These are phyloP conservation scores for Arthromyces matolae DNA, from an alignment of 768 basidiomycete genomes.

Conservation along the genomic window DNA sequence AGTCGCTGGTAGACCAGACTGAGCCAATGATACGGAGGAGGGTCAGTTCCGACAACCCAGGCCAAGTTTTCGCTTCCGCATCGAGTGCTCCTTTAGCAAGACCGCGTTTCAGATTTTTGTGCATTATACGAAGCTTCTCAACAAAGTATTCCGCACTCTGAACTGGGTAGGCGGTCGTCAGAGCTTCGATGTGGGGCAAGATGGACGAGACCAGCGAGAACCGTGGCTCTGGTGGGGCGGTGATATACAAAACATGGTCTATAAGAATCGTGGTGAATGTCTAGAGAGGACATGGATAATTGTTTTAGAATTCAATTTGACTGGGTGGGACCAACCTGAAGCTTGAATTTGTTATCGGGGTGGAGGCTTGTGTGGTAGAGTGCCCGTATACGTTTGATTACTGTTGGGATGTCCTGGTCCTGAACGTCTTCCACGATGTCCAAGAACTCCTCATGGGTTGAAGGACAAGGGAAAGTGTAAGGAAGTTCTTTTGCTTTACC, in stretches of 20 bases:
- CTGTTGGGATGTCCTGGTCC: slow-evolving; percentile 70
- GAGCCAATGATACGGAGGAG: slow-evolving; percentile 77
- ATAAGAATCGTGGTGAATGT: slow-evolving; percentile 72
- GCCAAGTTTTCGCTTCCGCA: slow-evolving; percentile 77
- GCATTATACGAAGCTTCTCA: slow-evolving; percentile 82
- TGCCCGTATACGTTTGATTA: slow-evolving; percentile 86
- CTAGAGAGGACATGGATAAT: slow-evolving; percentile 37
- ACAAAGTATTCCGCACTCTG: slow-evolving; percentile 76
- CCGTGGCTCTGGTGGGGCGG: slow-evolving; percentile 58
- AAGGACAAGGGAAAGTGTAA: slow-evolving; percentile 88
- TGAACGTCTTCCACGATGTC: slow-evolving; percentile 69
- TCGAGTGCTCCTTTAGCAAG: slow-evolving; percentile 64
- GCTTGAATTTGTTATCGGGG: slow-evolving; percentile 85
- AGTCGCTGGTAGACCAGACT: slow-evolving; percentile 92
- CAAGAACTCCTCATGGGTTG: slow-evolving; percentile 85
- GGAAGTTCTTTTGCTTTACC: slow-evolving; percentile 63
- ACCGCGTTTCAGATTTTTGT: slow-evolving; percentile 88
- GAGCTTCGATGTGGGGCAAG: slow-evolving; percentile 72
- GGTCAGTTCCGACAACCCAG: slow-evolving; percentile 75
- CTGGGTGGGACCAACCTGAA: slow-evolving; percentile 59
- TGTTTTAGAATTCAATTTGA: not conserved
- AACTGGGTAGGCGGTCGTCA: slow-evolving; percentile 79
- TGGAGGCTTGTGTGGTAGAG: slow-evolving; percentile 91
- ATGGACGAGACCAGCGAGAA: slow-evolving; percentile 61
- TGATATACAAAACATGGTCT: slow-evolving; percentile 81